phyloP scores from a whole-genome alignment of 1,139 yeast genomes.

The Pichia sp. region DNA sequence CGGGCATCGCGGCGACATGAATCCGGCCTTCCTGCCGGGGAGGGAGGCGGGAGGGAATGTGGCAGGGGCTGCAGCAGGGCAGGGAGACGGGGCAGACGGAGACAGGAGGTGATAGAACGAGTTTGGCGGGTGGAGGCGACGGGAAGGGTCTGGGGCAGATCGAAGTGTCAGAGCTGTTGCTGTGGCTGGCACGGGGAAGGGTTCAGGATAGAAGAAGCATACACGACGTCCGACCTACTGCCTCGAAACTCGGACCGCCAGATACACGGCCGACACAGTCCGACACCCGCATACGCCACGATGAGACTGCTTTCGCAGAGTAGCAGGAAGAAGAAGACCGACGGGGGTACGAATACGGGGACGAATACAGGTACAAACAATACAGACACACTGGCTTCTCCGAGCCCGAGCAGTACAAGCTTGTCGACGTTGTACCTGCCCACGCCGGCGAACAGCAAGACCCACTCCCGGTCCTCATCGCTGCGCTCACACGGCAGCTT shows the following conservation, averaged over 20 bases:
- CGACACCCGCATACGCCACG: background rate
- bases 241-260: no score
- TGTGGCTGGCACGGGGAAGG: no score
- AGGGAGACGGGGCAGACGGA: background rate
- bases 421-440: no score
- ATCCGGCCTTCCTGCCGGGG: background rate
- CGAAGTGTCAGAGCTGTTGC: no score
- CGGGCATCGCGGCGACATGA: background rate
- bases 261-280: background rate
- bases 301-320: conserved; percentile 1
- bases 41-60: no score
- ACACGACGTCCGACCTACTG: no score
- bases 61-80: background rate
- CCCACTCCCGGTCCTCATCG: conserved; percentile 12
- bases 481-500: conserved; percentile 9
- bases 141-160: no score
- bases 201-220: background rate
- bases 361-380: no score
- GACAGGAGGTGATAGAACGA: background rate
- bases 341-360: background rate
- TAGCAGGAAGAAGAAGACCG: background rate
- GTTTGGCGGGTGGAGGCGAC: background rate
- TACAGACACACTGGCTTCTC: no score
- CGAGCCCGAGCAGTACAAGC: no score
- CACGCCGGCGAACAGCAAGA: background rate